These are phyloP conservation scores for Medicago lupulina DNA, from an alignment of 306 rosid species.

Conservation along the genomic window DNA sequence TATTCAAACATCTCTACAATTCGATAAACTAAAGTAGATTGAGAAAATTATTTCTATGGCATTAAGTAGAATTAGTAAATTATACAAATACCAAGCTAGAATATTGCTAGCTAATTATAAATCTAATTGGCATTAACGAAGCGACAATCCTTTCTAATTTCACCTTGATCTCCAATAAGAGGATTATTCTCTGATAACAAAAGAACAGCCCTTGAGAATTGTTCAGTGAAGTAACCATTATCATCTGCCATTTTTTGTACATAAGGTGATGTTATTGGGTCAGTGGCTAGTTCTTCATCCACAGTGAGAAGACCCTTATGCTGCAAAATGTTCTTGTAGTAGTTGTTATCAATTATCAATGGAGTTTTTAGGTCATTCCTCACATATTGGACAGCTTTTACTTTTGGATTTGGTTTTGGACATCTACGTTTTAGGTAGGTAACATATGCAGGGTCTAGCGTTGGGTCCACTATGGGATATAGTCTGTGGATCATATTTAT, in stretches of 20 bases:
- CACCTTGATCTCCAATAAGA: slow-evolving; percentile 61
- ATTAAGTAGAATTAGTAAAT: no score
- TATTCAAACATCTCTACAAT: no score
- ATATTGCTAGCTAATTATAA: no score
- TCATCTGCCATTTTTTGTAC: slow-evolving; percentile 79
- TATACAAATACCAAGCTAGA: no score
- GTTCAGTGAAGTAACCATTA: slow-evolving; percentile 63
- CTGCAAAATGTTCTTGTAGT: slow-evolving; percentile 68
- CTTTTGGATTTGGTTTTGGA: slow-evolving; percentile 72
- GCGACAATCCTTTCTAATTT: slow-evolving; percentile 83
- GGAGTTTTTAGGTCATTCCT: slow-evolving; percentile 76
- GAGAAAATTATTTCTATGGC: no score
- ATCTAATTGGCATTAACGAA: slow-evolving; percentile 52
- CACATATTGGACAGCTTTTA: slow-evolving; percentile 55
- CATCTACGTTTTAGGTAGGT: slow-evolving; percentile 69
- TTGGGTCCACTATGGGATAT: slow-evolving; percentile 68
- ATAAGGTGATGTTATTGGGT: slow-evolving; percentile 66
- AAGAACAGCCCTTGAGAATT: slow-evolving; percentile 65
- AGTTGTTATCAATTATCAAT: slow-evolving; percentile 75
- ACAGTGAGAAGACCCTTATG: slow-evolving; percentile 73
- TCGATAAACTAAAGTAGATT: no score
- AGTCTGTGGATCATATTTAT: slow-evolving; percentile 64
- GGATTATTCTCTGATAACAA: slow-evolving; percentile 76
- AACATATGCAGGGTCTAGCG: slow-evolving; percentile 61
- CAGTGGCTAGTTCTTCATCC: slow-evolving; percentile 65